A percentile compares a stretch with the other conserved stretches of the same genome.
These are phyloP conservation scores for Dioscorea zingiberensis DNA, from an alignment of 106 monocot genomes.

Conservation along the genomic window DNA sequence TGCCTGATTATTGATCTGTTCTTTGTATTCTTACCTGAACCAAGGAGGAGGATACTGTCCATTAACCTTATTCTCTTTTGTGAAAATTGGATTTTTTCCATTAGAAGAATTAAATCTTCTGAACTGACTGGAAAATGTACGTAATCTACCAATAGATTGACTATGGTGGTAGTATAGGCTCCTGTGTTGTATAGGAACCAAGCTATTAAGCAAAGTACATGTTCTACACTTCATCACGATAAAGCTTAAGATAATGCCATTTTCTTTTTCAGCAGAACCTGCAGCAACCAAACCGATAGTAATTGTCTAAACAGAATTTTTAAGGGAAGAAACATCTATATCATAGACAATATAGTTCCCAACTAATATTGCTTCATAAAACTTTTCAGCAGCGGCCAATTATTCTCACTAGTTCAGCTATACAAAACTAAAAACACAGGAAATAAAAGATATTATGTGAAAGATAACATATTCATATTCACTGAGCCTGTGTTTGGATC, in stretches of 20 bases:
- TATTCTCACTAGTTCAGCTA: too few species aligned
- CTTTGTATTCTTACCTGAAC: constrained; percentile 33
- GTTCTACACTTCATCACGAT: constrained; percentile 24
- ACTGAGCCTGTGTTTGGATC: too few species aligned
- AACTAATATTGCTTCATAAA: too few species aligned
- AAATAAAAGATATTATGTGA: too few species aligned
- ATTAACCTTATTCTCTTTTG: background rate
- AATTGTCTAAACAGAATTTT: background rate
- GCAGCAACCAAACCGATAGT: background rate
- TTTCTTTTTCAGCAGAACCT: background rate
- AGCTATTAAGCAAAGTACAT: constrained; percentile 3
- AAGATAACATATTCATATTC: too few species aligned
- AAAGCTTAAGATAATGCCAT: background rate
- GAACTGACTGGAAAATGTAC: constrained; percentile 10
- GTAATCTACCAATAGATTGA: constrained; percentile 11
- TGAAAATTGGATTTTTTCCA: background rate
- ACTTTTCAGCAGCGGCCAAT: too few species aligned
- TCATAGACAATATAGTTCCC: too few species aligned
- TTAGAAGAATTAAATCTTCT: constrained; percentile 11
- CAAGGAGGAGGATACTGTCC: constrained; percentile 27
- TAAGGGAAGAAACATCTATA: too few species aligned
- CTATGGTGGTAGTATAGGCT: background rate
- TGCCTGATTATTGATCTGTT: background rate
- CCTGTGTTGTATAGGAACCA: constrained; percentile 10
- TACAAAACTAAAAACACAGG: too few species aligned